Evolutionary conservation across 495 filamentous ascomycete genomes (phyloP).

Genomic region (Lichenothelia convexa): DNA sequence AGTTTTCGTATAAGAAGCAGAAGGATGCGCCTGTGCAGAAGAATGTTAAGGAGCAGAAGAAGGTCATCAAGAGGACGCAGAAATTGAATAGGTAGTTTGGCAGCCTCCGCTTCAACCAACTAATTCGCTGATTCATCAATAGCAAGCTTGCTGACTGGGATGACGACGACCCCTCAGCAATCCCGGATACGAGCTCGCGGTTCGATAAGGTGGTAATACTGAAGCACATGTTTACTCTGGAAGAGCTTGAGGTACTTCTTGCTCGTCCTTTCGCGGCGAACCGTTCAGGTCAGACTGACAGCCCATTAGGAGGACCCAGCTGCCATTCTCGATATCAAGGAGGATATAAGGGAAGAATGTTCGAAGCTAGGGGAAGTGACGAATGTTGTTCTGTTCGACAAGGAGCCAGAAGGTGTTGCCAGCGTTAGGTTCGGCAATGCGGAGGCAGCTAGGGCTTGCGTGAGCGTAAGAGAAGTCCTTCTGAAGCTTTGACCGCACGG

Average conservation of each 20-base stretch:
- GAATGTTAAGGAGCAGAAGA: slow-evolving; percentile 52
- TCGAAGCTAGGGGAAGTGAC: slow-evolving; percentile 73
- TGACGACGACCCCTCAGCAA: slow-evolving; percentile 55
- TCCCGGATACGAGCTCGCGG: slow-evolving; percentile 37
- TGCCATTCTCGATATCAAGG: slow-evolving; percentile 75
- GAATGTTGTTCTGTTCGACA: slow-evolving; percentile 78
- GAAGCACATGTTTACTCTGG: slow-evolving; percentile 84
- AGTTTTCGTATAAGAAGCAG: slow-evolving; percentile 65
- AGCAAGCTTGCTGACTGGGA: slow-evolving; percentile 88
- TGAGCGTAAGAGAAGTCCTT: slow-evolving; percentile 29
- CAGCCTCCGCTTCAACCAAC: neutral
- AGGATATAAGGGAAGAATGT: slow-evolving; percentile 84
- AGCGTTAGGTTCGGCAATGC: slow-evolving; percentile 58
- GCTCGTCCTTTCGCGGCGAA: neutral
- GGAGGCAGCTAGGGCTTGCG: slow-evolving; percentile 54
- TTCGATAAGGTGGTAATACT: slow-evolving; percentile 72
- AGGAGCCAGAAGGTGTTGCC: slow-evolving; percentile 71
- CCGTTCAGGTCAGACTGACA: slow-evolving; percentile 4
- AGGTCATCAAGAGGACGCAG: slow-evolving; percentile 76
- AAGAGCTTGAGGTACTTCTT: slow-evolving; percentile 47
- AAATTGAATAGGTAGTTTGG: slow-evolving; percentile 47
- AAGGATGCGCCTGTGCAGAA: slow-evolving; percentile 26
- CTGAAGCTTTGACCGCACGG: neutral
- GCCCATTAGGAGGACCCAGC: slow-evolving; percentile 49
- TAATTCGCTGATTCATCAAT: no score